Conservation (phyloP, 768 basidiomycete genomes). For the Boletus bicolor region DNA sequence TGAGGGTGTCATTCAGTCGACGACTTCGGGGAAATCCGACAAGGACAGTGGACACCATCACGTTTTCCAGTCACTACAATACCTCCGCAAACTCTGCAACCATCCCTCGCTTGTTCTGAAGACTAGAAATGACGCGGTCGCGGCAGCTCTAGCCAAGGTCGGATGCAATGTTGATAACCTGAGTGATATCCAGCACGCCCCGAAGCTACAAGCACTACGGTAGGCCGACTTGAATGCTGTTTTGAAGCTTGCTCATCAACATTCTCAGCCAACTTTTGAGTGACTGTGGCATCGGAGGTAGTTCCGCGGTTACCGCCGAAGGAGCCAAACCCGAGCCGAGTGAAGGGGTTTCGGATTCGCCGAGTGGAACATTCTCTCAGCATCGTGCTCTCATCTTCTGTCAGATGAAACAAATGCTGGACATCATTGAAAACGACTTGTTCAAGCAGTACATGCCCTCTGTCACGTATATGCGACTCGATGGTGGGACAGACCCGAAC, state of each 20-base stretch:
- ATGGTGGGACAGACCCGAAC: slow-evolving; percentile 86
- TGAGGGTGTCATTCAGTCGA: slow-evolving; percentile 59
- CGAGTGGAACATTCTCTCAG: slow-evolving; percentile 70
- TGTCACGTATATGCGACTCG: slow-evolving; percentile 97
- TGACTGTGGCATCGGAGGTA: slow-evolving; percentile 89
- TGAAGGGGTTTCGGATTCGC: slow-evolving; percentile 49
- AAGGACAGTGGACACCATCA: slow-evolving; percentile 65
- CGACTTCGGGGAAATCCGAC: slow-evolving; percentile 30
- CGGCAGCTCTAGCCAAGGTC: slow-evolving; percentile 54
- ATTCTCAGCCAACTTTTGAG: slow-evolving; percentile 76
- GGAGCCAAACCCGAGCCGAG: slow-evolving; percentile 64
- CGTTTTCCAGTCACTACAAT: slow-evolving; percentile 96
- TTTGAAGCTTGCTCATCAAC: slow-evolving; percentile 4
- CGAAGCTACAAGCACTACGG: slow-evolving; percentile 90
- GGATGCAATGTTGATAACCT: slow-evolving; percentile 46
- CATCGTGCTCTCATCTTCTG: slow-evolving; percentile 99
- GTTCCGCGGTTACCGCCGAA: slow-evolving; percentile 42
- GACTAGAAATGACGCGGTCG: slow-evolving; percentile 55
- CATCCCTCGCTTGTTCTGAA: slow-evolving; percentile 93
- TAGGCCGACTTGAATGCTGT: slow-evolving; percentile 35
- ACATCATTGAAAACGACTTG: slow-evolving; percentile 92
- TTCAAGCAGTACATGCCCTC: slow-evolving; percentile 92
- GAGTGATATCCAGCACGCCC: slow-evolving; percentile 85
- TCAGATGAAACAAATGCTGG: slow-evolving; percentile 98
- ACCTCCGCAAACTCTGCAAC: slow-evolving; percentile 95